Base-by-base conservation (phyloP, 2,329 filamentous ascomycete species). In the Stachybotrys echinatus region DNA sequence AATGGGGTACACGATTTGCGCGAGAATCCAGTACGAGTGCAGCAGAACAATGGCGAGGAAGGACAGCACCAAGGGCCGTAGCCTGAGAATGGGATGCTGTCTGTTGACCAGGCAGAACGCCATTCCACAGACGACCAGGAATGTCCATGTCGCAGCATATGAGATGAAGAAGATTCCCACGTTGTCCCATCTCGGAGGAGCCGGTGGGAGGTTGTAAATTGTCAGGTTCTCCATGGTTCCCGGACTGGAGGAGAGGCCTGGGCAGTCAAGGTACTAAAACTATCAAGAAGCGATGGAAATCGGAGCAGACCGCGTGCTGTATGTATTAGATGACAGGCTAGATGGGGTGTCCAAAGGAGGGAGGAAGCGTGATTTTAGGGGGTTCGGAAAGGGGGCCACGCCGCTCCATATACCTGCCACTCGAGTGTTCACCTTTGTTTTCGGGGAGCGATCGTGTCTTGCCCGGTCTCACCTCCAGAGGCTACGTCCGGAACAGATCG, bases 1-100 rank as follows among this genome's bases (percentile, higher is more conserved):
- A 19, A 71, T 49, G 2, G 65, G 55, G 50, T 73, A 72, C 0
- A 57, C 66, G 10, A 68, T 56, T 57, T 73, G 69, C 3, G 66
- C 68, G 2, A 66, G 61, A 6, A 66, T 50, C 70, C 69, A 74
- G 58, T 71, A 74, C 3, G 70, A 52, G 45, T 74, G 72, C 4
- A 74, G 65, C 18, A 71, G 52, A 5, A 54, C 43, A 12, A 76
- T 65, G 45, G 71, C 66, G 6, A 60, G 54, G 27, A 74, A 65
- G 3, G 72, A 73, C 5, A 75, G 52, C 4, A 59, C 52, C 17
- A 77, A 52, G 40, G 70, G 68, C 6, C 71, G 68, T 17, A 74
- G 64, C 18, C 68, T 61, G 12, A 74, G 55, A 27, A 71, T 62
- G 3, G 69, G 66, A 42, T 62, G 63, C 47, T 63, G 50, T 12